Evolutionary conservation across 2,329 filamentous ascomycete genomes (phyloP), one percentile per base, ranked within the genome.

Genomic region (Cucurbitaria berberidis): DNA sequence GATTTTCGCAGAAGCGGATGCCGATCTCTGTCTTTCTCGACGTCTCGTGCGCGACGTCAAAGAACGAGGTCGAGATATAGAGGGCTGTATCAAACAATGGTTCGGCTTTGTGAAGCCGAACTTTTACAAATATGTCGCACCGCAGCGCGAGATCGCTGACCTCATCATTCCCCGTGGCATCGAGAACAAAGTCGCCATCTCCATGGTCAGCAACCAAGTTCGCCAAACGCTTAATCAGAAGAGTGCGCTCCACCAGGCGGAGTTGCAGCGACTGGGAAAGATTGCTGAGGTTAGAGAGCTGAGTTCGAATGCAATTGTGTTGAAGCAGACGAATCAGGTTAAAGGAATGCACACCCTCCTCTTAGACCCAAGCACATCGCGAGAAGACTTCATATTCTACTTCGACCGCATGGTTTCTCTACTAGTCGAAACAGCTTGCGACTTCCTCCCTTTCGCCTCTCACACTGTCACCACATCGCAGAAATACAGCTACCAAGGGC

Each of bases 21-120:
- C 89, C 59, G 95, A 99, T 75, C 89, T 96, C 1, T 99, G 95
- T 72, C 82, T 99, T 42, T 93, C 93, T 9, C 55, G 65, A 26
- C 63, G 65, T 51, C 57, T 96, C 62, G 80, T 91, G 32, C 89
- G 95, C 68, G 95, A 99, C 76, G 91, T 98, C 19, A 86, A 86
- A 65, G 91, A 96, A 67, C 87, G 95, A 67, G 93, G 90, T 3
- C 85, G 95, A 70, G 93, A 96, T 68, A 89, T 98, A 51, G 90
- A 97, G 71, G 95, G 95, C 35, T 93, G 93, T 68, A 93, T 99
- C 74, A 98, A 98, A 76, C 95, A 99, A 74, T 99, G 95, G 95
- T 97, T 98, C 73, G 80, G 80, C 10, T 99, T 90, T 72, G 95
- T 99, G 38, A 99, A 99, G 76, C 95, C 95, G 3, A 98, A 98